Evolutionary conservation across 495 filamentous ascomycete species (phyloP), one percentile per base, ranked within the genome.

Genomic region (Schizothecium vesticola): DNA sequence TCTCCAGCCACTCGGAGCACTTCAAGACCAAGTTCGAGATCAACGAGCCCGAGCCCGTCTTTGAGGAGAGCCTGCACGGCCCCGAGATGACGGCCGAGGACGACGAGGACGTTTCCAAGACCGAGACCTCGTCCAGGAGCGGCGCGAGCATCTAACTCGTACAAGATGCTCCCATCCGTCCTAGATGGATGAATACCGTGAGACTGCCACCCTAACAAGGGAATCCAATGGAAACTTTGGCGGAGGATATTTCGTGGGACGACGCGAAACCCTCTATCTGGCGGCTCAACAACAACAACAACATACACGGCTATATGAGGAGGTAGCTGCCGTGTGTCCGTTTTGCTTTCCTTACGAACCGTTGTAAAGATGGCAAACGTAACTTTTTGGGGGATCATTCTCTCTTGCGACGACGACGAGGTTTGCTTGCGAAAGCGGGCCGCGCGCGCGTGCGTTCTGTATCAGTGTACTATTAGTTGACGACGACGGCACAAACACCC

Each of bases 21-120:
- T 89, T 96, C 78, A 90, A 90, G 82, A 93, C 91, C 77, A 97
- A 97, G 78, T 97, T 96, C 74, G 93, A 97, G 78, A 81, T 87
- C n/a, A 76, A 88, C 75, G 93, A 96, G 69, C 82, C 84, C 13
- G 93, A 96, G 74, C 93, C 93, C 65, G 90, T 93, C 67, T 97
- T 96, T 72, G 92, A 97, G 77, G 93, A 97, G 81, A 85, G 87
- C 63, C 64, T 93, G 59, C 91, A 94, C 74, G 90, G 87, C 13
- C 84, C 51, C 59, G 85, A 86, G 65, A 79, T 29, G 4, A 0
- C 43, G 6, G 43, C 81, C 13, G 63, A 65, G 36, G 51, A 65
- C 13, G 84, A 82, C 24, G 79, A 80, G 55, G 76, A 78, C 25
- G 81, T 84, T 68, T 73, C 73, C 72, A 87, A 88, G 78, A 84